Conservation (phyloP, 495 filamentous ascomycete genomes). For the Talaromyces trachyspermus region DNA sequence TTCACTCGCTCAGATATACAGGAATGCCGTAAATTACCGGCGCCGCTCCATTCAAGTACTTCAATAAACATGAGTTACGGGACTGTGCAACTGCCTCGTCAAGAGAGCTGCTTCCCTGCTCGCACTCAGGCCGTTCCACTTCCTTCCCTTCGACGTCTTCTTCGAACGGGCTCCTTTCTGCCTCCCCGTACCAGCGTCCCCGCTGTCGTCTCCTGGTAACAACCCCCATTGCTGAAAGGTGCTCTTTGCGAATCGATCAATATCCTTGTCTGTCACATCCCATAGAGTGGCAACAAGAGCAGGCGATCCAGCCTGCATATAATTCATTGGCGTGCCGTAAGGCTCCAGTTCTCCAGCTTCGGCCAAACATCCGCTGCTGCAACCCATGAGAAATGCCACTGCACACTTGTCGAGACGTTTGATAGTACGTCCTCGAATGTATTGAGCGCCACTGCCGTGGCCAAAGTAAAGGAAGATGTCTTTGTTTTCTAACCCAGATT, state of each 20-base stretch:
- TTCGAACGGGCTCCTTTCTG: conserved; percentile 16
- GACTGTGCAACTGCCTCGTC: conserved; percentile 73
- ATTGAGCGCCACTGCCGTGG: conserved; percentile 92
- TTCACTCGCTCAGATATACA: conserved; percentile 54
- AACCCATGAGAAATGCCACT: conserved; percentile 87
- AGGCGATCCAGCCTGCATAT: conserved; percentile 75
- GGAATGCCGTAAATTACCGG: conserved; percentile 93
- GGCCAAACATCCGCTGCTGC: conserved; percentile 66
- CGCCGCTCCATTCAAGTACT: conserved; percentile 87
- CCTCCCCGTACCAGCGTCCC: conserved; percentile 15
- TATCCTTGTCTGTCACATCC: conserved; percentile 97
- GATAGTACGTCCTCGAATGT: conserved; percentile 73
- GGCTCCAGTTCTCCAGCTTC: conserved; percentile 85
- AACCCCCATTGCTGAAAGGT: conserved; percentile 84
- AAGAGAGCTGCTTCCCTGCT: conserved; percentile 33
- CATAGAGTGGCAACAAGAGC: conserved; percentile 86
- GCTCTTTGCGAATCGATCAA: conserved; percentile 77
- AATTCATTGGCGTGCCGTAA: conserved; percentile 81
- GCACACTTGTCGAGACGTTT: conserved; percentile 69
- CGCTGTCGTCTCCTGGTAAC: conserved; percentile 23
- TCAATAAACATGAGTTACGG: conserved; percentile 68
- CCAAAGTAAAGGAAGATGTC: conserved; percentile 87
- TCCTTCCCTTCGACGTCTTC: conserved; percentile 1
- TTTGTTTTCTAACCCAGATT: conserved; percentile 46
- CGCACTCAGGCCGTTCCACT: neutral